Base-by-base conservation (phyloP, 1,284 basidiomycete genomes). In the Cutaneotrichosporon curvatum region DNA sequence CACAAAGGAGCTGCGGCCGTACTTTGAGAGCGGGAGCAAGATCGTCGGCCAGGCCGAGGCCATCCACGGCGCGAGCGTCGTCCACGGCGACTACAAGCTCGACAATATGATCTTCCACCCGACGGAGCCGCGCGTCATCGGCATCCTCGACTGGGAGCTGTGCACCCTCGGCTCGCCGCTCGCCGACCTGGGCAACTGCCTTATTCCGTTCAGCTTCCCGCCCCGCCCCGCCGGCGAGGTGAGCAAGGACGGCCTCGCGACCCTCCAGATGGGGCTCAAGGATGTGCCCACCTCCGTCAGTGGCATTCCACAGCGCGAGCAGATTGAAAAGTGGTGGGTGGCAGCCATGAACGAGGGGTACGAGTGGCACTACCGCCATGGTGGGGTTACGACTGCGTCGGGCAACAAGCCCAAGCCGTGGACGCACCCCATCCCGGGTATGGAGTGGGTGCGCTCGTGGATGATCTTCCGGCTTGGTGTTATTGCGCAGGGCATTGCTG, bases 1-100 rank as follows among this genome's bases (percentile, higher is more conserved):
- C 42, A 85, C 84, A 60, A 75, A 81, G 35, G 81, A 84, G 54
- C 75, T 96, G 62, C 73, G 87, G 40, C 65, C 71, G 9, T 96
- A 87, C 86, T 68, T 68, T 20, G 53, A 58, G 32, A 30, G 51
- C 6, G 94, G 91, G 62, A 72, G 75, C 41, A 67, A 71, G 33
- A 78, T 86, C 58, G 74, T 89, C 43, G 90, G 87, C 0, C 78
- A 83, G 59, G 84, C 85, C 63, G 78, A 75, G 56, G 82, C 70
- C 77, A 76, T 48, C 14, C 84, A 84, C 2, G 74, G 81, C 43
- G 79, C 85, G 31, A 61, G 62, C 9, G 63, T 73, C 4, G 87
- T 95, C 4, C 92, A 97, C 65, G 92, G 94, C 19, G 92, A 97
- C 70, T 97, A 89, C 68, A 98, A 98, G 72, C 78, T 95, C 19